A percentile compares a stretch with the other conserved stretches of the same genome.
phyloP scores from a whole-genome alignment of 176 grass and related monocot species.

The Oropetium thomaeum region DNA sequence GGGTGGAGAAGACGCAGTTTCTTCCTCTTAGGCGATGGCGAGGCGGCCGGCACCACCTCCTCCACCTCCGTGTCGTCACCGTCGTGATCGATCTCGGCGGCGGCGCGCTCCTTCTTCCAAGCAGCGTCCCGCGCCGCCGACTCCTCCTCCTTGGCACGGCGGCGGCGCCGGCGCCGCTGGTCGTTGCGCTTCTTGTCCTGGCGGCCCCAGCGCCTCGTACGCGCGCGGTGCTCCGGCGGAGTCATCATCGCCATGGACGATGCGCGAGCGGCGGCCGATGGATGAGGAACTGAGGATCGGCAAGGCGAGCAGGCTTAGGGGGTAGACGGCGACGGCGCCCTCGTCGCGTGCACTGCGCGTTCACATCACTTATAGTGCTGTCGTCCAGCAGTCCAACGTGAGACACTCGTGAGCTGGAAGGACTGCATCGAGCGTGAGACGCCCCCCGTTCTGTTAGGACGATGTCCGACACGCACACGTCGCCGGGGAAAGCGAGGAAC shows the following conservation, averaged over 20 bases:
- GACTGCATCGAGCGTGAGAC: no score
- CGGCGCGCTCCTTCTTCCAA: not conserved
- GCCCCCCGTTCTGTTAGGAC: no score
- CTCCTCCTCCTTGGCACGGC: no score
- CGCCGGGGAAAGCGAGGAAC: no score
- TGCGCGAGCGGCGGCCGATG: not conserved
- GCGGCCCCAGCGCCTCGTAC: not conserved
- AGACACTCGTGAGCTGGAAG: no score
- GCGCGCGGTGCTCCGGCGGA: not conserved
- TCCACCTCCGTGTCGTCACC: not conserved
- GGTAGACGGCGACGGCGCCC: not conserved
- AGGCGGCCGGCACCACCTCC: not conserved
- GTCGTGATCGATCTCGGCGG: not conserved
- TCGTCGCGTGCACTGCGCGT: not conserved
- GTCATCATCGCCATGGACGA: not conserved
- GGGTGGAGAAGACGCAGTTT: slow-evolving; percentile 1
- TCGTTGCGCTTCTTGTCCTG: not conserved
- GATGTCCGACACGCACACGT: no score
- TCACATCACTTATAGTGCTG: not conserved
- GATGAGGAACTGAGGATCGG: not conserved
- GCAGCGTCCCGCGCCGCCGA: not conserved
- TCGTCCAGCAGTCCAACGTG: no score
- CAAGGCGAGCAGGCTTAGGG: not conserved
- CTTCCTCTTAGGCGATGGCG: not conserved
- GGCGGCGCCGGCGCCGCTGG: no score